phyloP scores from a whole-genome alignment of 2,329 filamentous ascomycete species.

The Botrytis hyacinthi region DNA sequence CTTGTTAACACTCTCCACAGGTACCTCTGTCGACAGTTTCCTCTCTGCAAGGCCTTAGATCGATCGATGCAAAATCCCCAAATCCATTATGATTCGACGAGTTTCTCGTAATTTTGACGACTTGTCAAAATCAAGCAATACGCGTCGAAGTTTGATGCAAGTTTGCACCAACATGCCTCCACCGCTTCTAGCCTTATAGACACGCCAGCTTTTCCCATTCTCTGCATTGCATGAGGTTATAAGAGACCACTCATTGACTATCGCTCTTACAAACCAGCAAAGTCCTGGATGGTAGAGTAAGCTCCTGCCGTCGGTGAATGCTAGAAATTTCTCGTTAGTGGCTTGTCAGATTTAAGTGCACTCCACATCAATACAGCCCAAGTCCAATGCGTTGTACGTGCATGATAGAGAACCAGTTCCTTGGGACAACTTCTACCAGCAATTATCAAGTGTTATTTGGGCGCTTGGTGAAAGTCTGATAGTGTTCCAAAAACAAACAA shows the following conservation, averaged over 20 bases:
- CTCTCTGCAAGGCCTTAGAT: neutral
- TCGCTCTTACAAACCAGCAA: neutral
- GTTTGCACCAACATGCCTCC: conserved; percentile 21
- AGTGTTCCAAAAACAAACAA: neutral
- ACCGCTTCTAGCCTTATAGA: conserved; percentile 29
- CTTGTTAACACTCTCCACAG: neutral
- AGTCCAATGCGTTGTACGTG: conserved; percentile 20
- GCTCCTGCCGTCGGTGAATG: conserved; percentile 5
- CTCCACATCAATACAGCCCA: conserved; percentile 14
- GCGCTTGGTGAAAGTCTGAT: neutral
- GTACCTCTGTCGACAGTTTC: neutral
- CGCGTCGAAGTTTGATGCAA: conserved; percentile 16
- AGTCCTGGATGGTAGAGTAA: neutral
- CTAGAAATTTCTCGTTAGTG: conserved; percentile 13
- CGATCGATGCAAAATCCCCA: neutral
- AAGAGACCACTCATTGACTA: neutral
- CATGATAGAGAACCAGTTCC: conserved; percentile 18
- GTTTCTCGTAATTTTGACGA: conserved; percentile 2
- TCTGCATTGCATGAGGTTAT: conserved; percentile 30
- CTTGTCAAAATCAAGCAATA: conserved; percentile 11
- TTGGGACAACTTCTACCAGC: conserved; percentile 14
- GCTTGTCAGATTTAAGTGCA: conserved; percentile 20
- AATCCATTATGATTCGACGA: neutral
- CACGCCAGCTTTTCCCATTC: conserved; percentile 25
- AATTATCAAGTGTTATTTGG: conserved; percentile 8